phyloP scores from a whole-genome alignment of 352 stramenopile genomes.

The Globisporangium solare region DNA sequence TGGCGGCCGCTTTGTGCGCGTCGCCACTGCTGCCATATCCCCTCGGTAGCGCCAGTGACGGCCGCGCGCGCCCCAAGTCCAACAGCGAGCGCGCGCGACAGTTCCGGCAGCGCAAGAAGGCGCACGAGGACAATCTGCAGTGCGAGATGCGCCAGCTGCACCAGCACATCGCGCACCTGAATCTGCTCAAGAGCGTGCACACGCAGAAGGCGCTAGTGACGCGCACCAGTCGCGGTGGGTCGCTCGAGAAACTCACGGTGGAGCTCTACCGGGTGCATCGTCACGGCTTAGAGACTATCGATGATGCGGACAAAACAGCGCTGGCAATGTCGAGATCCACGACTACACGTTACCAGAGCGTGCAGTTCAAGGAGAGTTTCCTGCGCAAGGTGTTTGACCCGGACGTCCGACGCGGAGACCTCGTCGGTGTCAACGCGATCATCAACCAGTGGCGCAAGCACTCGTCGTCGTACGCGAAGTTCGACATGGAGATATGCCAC shows the following conservation, averaged over 20 bases:
- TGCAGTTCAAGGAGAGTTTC: slow-evolving; percentile 12
- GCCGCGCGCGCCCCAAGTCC: neutral
- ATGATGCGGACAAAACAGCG: neutral
- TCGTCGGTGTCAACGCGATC: slow-evolving; percentile 14
- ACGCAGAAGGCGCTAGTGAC: neutral
- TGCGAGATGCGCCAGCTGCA: neutral
- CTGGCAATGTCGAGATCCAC: neutral
- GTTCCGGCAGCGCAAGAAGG: slow-evolving; percentile 1
- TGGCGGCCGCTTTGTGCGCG: neutral
- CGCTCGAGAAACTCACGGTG: neutral
- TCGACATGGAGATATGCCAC: slow-evolving; percentile 7
- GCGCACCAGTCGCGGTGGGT: neutral
- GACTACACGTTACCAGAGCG: neutral
- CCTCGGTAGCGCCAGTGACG: no score
- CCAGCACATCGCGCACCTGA: neutral
- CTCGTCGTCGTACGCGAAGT: slow-evolving; percentile 13
- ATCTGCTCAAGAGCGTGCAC: neutral
- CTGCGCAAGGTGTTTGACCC: slow-evolving; percentile 14
- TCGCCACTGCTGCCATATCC: no score
- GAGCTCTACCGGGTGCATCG: neutral
- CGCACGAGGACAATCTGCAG: neutral
- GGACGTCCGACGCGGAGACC: slow-evolving; percentile 7
- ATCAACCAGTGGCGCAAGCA: slow-evolving; percentile 23
- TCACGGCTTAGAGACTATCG: neutral
- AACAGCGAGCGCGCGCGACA: neutral